Evolutionary conservation across 805 yeast species (phyloP).

Genomic region (Zygosaccharomyces gambellarensis): DNA sequence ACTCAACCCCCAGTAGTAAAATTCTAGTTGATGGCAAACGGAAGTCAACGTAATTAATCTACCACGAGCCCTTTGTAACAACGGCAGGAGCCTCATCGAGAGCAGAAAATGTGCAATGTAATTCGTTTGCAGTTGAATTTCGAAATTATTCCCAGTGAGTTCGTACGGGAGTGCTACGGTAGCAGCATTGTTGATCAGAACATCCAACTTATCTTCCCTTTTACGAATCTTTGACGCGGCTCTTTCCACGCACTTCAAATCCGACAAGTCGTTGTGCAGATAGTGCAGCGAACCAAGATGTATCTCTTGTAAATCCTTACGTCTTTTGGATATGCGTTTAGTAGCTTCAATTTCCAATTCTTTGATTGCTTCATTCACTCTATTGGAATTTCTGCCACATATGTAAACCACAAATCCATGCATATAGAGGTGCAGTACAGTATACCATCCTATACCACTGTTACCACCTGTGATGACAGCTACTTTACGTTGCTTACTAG

Average conservation of each 20-base stretch:
- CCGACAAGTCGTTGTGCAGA: slow-evolving; percentile 53
- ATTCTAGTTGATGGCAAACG: slow-evolving; percentile 55
- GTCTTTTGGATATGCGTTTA: slow-evolving; percentile 7
- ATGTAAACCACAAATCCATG: slow-evolving; percentile 76
- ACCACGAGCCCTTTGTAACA: slow-evolving; percentile 39
- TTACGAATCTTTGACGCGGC: slow-evolving; percentile 46
- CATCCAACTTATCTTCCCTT: slow-evolving; percentile 48
- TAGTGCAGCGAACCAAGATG: slow-evolving; percentile 27
- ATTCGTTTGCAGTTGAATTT: slow-evolving; percentile 74
- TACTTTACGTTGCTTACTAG: slow-evolving; percentile 49
- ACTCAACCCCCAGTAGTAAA: slow-evolving; percentile 44
- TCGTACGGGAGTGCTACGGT: slow-evolving; percentile 70
- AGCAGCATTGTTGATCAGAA: slow-evolving; percentile 75
- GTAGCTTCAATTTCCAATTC: slow-evolving; percentile 54
- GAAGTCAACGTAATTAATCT: slow-evolving; percentile 62
- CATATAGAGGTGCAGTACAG: slow-evolving; percentile 66
- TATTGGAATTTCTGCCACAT: slow-evolving; percentile 59
- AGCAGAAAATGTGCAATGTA: slow-evolving; percentile 71
- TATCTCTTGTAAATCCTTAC: slow-evolving; percentile 8
- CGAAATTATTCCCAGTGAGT: slow-evolving; percentile 64
- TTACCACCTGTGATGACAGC: slow-evolving; percentile 80
- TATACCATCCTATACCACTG: slow-evolving; percentile 74
- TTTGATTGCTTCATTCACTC: slow-evolving; percentile 53
- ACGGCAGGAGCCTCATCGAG: slow-evolving; percentile 54
- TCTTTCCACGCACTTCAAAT: slow-evolving; percentile 41